Evolutionary conservation across 2,329 filamentous ascomycete genomes (phyloP), one percentile per base, ranked within the genome.

Genomic region (Fusarium temperatum): DNA sequence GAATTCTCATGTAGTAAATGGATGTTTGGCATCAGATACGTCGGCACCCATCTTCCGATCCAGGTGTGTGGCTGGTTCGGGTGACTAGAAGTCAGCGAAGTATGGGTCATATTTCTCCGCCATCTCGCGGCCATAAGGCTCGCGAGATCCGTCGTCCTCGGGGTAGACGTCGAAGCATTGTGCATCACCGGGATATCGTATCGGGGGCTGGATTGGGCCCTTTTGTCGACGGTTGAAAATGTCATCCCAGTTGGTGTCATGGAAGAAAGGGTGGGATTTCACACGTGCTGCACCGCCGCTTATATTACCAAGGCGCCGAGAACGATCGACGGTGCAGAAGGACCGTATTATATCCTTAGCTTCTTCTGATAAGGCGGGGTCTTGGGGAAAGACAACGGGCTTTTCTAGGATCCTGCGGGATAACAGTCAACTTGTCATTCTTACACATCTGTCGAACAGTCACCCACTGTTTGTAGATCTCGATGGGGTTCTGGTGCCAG

Each of bases 401-500:
- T 93, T 93, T 80, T 94, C 92, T 36, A 96, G 91, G 77, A 96
- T 96, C 82, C 92, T 94, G 61, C 20, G 53, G 44, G 28, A 48
- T 24, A 35, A 39, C 26, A 41, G 57, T 68, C 13, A 74, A 57
- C 39, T n/a, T 47, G 36, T n/a, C 47, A 48, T n/a, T 20, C n/a
- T n/a, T 32, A 28, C 45, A 60, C 48, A 55, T 50, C 42, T 36
- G 32, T 57, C 22, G 54, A 54, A 32, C 45, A 44, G 26, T 24
- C 50, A 83, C 88, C 76, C 78, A 91, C 90, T 92, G 90, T 81
- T 94, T 94, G 83, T 96, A 96, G 66, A 96, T 96, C 81, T 95
- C 94, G 74, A 96, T 93, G 3, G 93, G 93, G 74, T 95, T 96
- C 74, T 94, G 91, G 79, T 95, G 92, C 93, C 93, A 96, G 80